These are phyloP conservation scores for Solanum boliviense DNA, from an alignment of 257 asterid genomes.

Conservation along the genomic window DNA sequence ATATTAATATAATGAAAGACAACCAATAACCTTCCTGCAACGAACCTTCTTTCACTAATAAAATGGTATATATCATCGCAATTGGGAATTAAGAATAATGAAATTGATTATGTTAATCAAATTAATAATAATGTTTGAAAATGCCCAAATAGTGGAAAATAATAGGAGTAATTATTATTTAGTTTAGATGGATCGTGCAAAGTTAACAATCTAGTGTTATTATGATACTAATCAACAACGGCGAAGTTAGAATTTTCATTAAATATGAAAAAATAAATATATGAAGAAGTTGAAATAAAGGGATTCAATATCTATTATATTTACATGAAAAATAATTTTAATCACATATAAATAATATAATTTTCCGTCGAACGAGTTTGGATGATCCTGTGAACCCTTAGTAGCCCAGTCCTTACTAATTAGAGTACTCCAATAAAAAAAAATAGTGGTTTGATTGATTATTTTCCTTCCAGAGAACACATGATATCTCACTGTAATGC, in stretches of 20 bases:
- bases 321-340: too few relatives aligned
- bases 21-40: not conserved
- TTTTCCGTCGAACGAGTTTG: too few relatives aligned
- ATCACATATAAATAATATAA: too few relatives aligned
- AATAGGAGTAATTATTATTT: not conserved
- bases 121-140: not conserved
- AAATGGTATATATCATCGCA: not conserved
- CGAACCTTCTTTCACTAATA: not conserved
- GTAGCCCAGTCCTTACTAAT: not conserved
- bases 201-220: not conserved
- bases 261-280: too few relatives aligned
- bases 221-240: not conserved
- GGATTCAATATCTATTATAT: too few relatives aligned
- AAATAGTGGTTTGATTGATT: not conserved
- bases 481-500: not conserved
- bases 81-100: not conserved
- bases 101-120: not conserved
- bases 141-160: not conserved
- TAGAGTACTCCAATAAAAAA: not conserved
- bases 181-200: not conserved
- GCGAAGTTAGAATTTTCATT: accelerated
- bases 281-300: too few relatives aligned
- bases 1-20: not conserved
- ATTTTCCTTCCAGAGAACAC: not conserved
- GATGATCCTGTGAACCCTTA: too few relatives aligned